Evolutionary conservation across 1,284 basidiomycete species (phyloP).

Genomic region (Papiliotrema laurentii): DNA sequence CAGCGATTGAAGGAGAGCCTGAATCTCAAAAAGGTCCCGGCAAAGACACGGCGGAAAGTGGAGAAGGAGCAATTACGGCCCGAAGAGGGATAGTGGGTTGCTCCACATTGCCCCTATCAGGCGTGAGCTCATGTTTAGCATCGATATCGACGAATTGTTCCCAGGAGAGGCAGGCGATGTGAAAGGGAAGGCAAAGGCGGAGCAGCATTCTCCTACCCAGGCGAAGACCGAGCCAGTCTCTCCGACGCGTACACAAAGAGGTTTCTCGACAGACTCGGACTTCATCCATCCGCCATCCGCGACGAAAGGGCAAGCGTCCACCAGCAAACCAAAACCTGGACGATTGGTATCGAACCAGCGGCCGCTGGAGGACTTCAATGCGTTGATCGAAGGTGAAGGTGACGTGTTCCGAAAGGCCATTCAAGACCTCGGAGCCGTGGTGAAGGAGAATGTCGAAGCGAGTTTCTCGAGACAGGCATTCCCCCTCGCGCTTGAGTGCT

Average conservation of each 20-base stretch:
- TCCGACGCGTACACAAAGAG: conserved; percentile 44
- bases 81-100: conserved; percentile 43
- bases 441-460: conserved; percentile 62
- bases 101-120: not conserved
- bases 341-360: conserved; percentile 60
- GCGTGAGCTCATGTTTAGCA: conserved; percentile 15
- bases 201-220: conserved; percentile 43
- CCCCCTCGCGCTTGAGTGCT: conserved; percentile 66
- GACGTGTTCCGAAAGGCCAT: conserved; percentile 73
- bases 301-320: conserved; percentile 3
- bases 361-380: conserved; percentile 70
- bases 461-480: conserved; percentile 65
- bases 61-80: conserved; percentile 35
- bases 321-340: conserved; percentile 32
- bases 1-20: conserved; percentile 62
- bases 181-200: conserved; percentile 5
- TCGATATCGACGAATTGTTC: conserved; percentile 46
- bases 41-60: conserved; percentile 53
- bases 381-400: conserved; percentile 60
- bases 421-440: conserved; percentile 64
- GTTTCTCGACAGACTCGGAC: conserved; percentile 16
- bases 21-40: conserved; percentile 58
- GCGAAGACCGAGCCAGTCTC: conserved; percentile 42
- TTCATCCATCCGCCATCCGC: conserved; percentile 45
- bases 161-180: conserved; percentile 6